A percentile compares a stretch with the other conserved stretches of the same genome.
Conservation (phyloP, 352 stramenopile species). For the Pythium chondricola region DNA sequence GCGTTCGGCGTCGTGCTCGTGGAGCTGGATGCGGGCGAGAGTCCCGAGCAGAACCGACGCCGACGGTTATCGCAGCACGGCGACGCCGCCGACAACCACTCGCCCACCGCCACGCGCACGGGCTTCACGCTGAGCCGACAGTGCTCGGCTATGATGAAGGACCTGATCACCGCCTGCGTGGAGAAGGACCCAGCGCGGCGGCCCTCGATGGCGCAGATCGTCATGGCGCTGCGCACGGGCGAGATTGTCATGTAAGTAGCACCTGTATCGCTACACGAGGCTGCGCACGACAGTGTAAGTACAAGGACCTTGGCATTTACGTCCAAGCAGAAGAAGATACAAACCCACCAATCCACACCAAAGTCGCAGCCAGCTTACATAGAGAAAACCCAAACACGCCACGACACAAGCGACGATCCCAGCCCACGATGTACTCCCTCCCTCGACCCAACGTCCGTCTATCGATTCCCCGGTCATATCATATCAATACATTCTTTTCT, state of each 20-base stretch:
- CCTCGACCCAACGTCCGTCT: not conserved
- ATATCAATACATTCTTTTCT: not conserved
- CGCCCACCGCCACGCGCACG: slow-evolving; percentile 32
- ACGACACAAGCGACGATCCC: not conserved
- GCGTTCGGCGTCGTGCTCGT: slow-evolving; percentile 75
- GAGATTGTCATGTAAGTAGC: slow-evolving; percentile 46
- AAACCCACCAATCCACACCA: not conserved
- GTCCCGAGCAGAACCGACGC: slow-evolving; percentile 51
- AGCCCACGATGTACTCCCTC: not conserved
- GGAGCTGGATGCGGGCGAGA: slow-evolving; percentile 67
- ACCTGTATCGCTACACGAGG: no score
- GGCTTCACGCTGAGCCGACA: slow-evolving; percentile 47
- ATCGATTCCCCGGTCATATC: not conserved
- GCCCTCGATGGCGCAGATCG: slow-evolving; percentile 59
- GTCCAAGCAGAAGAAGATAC: slow-evolving; percentile 2
- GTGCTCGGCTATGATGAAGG: slow-evolving; percentile 61
- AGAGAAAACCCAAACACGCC: not conserved
- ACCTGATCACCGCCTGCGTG: slow-evolving; percentile 56
- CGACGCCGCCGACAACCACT: slow-evolving; percentile 14
- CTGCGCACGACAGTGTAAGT: no score
- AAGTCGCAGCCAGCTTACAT: not conserved
- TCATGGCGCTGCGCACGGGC: slow-evolving; percentile 49
- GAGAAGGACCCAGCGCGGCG: slow-evolving; percentile 41
- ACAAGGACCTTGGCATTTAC: no score
- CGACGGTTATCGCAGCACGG: slow-evolving; percentile 35